Base-by-base conservation (phyloP, 2,329 filamentous ascomycete genomes). In the Epichloe hybrida region DNA sequence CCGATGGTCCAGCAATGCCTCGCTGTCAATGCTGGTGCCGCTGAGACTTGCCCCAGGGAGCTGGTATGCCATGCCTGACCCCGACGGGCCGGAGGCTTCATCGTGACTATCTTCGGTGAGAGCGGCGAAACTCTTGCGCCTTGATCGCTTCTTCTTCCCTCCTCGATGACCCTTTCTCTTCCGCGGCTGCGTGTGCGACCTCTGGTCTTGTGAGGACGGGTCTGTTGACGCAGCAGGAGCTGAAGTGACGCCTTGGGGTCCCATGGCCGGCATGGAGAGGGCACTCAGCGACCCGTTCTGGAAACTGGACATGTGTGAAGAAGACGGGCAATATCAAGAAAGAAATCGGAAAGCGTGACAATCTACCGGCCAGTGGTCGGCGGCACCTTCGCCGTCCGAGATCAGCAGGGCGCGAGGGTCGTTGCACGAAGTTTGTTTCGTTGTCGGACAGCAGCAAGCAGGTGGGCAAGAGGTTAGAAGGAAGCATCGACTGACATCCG, bases 1-100 rank as follows among this genome's bases (percentile, higher is more conserved):
- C 81, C 88, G 80, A 66, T 97, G 91, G 67, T 97, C 91, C 17
- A 97, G 72, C 57, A 97, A 71, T 7, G 80, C 83, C 63, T 95
- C 84, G 65, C 89, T 96, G 58, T 96, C 91, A 55, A 97, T 72
- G 65, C 91, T 97, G 1, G 86, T 89, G 59, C 77, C 83, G 69
- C 91, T 97, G 55, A 83, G 63, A 62, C 86, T 88, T 43, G 71
- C 67, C 7, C 72, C 62, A 48, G 70, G 66, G 52, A 75, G 63
- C 57, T 70, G 64, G 61, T 79, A 79, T 62, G 79, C 74, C 62
- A 80, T 74, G 44, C 66, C 69, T 53, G 71, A 63, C 52, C 66
- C 57, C 13, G 64, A 55, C 36, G 62, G 59, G 21, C 62, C 58
- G 43, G 64, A 62, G 42, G 61, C 59, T 50, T 70, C 68, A 17